Evolutionary conservation across 768 basidiomycete species (phyloP).

Genomic region (Rhizopogon roseolus): DNA sequence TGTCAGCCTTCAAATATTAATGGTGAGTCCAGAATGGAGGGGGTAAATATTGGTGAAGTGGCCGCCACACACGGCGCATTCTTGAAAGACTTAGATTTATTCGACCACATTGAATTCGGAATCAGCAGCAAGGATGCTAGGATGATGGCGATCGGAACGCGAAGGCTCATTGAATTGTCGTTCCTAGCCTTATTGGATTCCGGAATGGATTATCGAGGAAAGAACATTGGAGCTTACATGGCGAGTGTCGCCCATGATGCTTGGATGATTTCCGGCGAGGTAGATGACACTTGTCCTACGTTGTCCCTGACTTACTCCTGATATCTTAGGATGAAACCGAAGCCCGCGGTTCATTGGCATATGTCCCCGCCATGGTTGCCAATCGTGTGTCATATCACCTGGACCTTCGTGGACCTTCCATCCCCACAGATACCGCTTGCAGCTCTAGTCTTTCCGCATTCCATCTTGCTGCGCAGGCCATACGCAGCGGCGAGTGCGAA

Average conservation of each 20-base stretch:
- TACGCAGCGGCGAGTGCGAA: constrained; percentile 40
- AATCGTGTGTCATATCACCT: constrained; percentile 31
- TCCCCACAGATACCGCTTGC: constrained; percentile 47
- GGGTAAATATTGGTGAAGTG: background rate
- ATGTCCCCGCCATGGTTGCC: constrained; percentile 30
- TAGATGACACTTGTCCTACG: background rate
- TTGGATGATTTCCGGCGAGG: constrained; percentile 25
- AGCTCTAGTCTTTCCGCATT: constrained; percentile 42
- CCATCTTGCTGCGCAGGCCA: constrained; percentile 43
- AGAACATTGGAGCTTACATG: constrained; percentile 38
- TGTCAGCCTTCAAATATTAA: background rate
- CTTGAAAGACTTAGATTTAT: constrained; percentile 26
- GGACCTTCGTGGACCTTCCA: constrained; percentile 41
- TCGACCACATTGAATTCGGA: constrained; percentile 29
- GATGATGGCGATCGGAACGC: constrained; percentile 26
- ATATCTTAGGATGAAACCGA: constrained; percentile 26
- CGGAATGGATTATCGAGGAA: constrained; percentile 40
- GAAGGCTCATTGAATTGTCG: constrained; percentile 33
- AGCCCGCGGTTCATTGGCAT: constrained; percentile 29
- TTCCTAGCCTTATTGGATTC: constrained; percentile 43
- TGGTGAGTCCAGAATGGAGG: background rate
- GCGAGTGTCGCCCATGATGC: constrained; percentile 25
- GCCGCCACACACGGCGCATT: constrained; percentile 9
- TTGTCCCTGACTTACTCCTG: background rate
- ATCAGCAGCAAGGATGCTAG: constrained; percentile 27